These are phyloP conservation scores for Sicyos edulis DNA, from an alignment of 306 rosid species.

Conservation along the genomic window DNA sequence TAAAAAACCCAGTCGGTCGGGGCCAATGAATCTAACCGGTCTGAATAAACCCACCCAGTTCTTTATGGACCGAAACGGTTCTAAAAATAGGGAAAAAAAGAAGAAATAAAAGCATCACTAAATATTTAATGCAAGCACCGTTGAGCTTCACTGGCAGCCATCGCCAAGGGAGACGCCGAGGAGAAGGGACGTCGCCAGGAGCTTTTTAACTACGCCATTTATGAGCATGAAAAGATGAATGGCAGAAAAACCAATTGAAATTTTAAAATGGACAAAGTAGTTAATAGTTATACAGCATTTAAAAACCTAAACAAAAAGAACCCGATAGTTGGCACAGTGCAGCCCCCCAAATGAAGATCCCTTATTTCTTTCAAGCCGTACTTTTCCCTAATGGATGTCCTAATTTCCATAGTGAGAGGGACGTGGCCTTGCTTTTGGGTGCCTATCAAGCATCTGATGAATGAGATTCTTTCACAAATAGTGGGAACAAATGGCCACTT, in stretches of 20 bases:
- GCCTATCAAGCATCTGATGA: neutral
- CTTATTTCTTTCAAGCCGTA: neutral
- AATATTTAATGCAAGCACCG: too few relatives aligned
- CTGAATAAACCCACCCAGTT: too few relatives aligned
- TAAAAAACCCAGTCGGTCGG: too few relatives aligned
- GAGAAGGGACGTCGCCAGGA: too few relatives aligned
- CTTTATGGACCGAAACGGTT: too few relatives aligned
- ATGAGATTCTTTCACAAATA: neutral
- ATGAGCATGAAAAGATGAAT: too few relatives aligned
- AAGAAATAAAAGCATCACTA: too few relatives aligned
- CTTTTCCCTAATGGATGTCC: neutral
- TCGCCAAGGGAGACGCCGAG: too few relatives aligned
- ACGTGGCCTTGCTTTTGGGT: neutral
- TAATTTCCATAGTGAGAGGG: neutral
- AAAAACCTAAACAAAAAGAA: neutral
- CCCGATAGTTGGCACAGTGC: neutral
- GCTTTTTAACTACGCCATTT: too few relatives aligned
- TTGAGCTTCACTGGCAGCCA: too few relatives aligned
- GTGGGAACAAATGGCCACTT: slow-evolving; percentile 5
- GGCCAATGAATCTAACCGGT: too few relatives aligned
- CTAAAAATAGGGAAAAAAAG: too few relatives aligned
- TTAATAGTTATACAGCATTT: neutral
- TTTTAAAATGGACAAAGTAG: neutral
- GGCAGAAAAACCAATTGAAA: neutral
- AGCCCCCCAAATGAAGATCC: neutral